Conservation (phyloP, 1,284 basidiomycete genomes). For the Exobasidium rhododendri region DNA sequence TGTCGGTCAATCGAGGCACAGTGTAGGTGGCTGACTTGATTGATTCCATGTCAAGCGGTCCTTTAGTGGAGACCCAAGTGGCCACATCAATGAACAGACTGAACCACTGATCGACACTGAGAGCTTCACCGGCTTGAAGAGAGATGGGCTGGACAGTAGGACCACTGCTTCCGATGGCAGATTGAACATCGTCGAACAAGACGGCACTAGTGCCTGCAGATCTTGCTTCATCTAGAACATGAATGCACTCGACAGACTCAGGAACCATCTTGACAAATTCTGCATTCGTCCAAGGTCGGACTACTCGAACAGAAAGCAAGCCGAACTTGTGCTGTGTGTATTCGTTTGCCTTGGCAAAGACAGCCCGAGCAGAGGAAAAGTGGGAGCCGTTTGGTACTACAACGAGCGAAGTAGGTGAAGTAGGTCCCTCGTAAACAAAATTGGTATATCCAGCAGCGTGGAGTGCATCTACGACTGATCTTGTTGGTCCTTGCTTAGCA, state of each 20-base stretch:
- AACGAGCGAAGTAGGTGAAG: constrained; percentile 40
- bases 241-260: constrained; percentile 37
- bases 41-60: constrained; percentile 27
- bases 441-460: constrained; percentile 22
- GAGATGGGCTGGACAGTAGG: constrained; percentile 28
- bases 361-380: constrained; percentile 40
- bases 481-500: constrained; percentile 76
- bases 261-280: constrained; percentile 43
- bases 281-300: constrained; percentile 44
- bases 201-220: constrained; percentile 27
- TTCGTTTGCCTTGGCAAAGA: constrained; percentile 36
- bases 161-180: neutral
- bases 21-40: constrained; percentile 24
- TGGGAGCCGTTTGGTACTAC: constrained; percentile 49
- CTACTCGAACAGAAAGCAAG: constrained; percentile 40
- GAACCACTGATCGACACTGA: constrained; percentile 34
- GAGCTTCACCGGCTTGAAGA: constrained; percentile 34
- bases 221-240: constrained; percentile 49
- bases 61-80: constrained; percentile 16
- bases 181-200: constrained; percentile 40
- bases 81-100: constrained; percentile 34
- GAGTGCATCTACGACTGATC: constrained; percentile 52
- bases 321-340: constrained; percentile 28
- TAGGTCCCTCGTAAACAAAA: constrained; percentile 49
- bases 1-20: constrained; percentile 17